Evolutionary conservation across 1,284 basidiomycete species (phyloP).

Genomic region (Rhodotorula sp.): DNA sequence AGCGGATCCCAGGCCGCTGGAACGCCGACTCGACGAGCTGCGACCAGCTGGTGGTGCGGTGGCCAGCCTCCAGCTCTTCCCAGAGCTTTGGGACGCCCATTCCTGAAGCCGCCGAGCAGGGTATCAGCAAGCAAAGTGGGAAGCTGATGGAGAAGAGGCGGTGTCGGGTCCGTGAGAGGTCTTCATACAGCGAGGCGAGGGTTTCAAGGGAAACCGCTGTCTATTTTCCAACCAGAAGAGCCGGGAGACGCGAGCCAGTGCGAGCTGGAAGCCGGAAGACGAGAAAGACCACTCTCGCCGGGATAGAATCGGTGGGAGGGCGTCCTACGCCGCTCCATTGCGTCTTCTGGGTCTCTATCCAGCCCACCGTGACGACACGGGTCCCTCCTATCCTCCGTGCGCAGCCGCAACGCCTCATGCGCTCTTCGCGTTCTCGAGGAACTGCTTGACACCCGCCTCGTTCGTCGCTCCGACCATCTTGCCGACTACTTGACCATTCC

Average conservation of each 20-base stretch:
- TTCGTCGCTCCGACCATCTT: conserved; percentile 33
- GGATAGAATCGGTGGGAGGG: too few relatives aligned
- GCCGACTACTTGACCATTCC: conserved; percentile 27
- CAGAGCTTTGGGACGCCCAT: conserved; percentile 35
- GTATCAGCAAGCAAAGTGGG: too few relatives aligned
- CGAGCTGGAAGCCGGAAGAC: too few relatives aligned
- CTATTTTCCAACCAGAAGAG: too few relatives aligned
- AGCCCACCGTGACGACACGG: conserved; percentile 8
- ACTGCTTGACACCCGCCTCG: conserved; percentile 22
- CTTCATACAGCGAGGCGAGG: too few relatives aligned
- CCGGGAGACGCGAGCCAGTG: too few relatives aligned
- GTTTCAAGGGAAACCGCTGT: too few relatives aligned
- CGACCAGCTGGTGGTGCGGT: conserved; percentile 11
- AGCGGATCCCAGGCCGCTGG: conserved; percentile 43
- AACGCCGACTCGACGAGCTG: conserved; percentile 12
- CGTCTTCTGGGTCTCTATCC: not conserved
- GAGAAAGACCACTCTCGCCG: too few relatives aligned
- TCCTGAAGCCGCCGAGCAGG: not conserved
- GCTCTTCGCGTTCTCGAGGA: conserved; percentile 20
- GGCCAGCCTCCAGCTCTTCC: conserved; percentile 21
- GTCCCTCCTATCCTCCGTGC: not conserved
- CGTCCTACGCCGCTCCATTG: not conserved
- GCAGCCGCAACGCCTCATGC: conserved; percentile 3
- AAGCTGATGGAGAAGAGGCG: not conserved
- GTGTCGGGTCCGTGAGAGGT: too few relatives aligned